These are phyloP conservation scores for Pseudogymnoascus sp. DNA, from an alignment of 2,329 filamentous ascomycete species.

Conservation along the genomic window DNA sequence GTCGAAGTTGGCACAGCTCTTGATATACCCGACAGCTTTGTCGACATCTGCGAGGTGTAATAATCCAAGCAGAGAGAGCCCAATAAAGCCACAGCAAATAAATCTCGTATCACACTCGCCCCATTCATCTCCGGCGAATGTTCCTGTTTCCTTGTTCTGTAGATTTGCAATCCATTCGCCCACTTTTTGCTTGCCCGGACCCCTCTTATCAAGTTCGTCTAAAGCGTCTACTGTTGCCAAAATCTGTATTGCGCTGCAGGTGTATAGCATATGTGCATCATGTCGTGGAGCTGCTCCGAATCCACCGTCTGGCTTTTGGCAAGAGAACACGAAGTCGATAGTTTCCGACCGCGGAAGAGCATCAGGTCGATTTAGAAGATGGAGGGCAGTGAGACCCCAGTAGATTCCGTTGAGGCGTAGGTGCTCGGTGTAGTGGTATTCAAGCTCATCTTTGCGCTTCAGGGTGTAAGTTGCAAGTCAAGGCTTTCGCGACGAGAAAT, in stretches of 20 bases:
- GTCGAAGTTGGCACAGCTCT: slow-evolving; percentile 84
- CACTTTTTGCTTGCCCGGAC: slow-evolving; percentile 54
- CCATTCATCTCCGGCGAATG: slow-evolving; percentile 92
- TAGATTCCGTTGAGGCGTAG: slow-evolving; percentile 92
- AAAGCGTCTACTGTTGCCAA: slow-evolving; percentile 79
- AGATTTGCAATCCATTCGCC: slow-evolving; percentile 73
- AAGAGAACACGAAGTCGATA: slow-evolving; percentile 92
- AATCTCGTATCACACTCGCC: slow-evolving; percentile 94
- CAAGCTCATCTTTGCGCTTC: slow-evolving; percentile 82
- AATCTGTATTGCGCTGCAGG: slow-evolving; percentile 90
- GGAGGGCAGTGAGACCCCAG: slow-evolving; percentile 86
- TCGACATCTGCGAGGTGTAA: slow-evolving; percentile 68
- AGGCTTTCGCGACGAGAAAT: slow-evolving; percentile 11
- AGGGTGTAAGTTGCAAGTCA: slow-evolving; percentile 29
- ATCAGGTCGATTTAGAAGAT: slow-evolving; percentile 74
- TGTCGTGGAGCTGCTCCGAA: slow-evolving; percentile 92
- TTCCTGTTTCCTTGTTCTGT: slow-evolving; percentile 74
- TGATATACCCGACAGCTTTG: slow-evolving; percentile 71
- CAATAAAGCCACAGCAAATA: slow-evolving; percentile 82
- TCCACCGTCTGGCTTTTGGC: slow-evolving; percentile 78
- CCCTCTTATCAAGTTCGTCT: slow-evolving; percentile 66
- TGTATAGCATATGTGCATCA: slow-evolving; percentile 94
- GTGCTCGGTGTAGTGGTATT: slow-evolving; percentile 98
- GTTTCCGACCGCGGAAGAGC: slow-evolving; percentile 73
- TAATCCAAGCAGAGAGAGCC: slow-evolving; percentile 73